Conservation (phyloP, 805 yeast genomes). For the Metschnikowia peoriensis region DNA sequence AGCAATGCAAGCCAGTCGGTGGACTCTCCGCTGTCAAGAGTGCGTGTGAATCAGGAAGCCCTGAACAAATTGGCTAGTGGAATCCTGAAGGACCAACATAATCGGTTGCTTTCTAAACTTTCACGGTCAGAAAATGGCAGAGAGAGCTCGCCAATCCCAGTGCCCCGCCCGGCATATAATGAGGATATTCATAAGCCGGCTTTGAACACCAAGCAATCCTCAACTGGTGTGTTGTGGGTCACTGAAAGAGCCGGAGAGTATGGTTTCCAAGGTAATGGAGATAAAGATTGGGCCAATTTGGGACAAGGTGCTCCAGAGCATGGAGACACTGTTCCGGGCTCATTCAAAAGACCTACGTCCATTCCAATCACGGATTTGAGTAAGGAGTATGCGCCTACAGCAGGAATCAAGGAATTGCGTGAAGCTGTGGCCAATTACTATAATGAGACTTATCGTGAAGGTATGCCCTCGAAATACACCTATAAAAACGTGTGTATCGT, state of each 20-base stretch:
- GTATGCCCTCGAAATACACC: conserved; percentile 51
- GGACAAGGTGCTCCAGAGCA: conserved; percentile 69
- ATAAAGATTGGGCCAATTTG: conserved; percentile 52
- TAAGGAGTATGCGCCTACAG: conserved; percentile 60
- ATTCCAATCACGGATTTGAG: conserved; percentile 47
- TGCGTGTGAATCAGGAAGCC: conserved; percentile 19
- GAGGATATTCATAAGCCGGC: conserved; percentile 54
- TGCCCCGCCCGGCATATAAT: conserved; percentile 46
- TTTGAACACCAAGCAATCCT: conserved; percentile 54
- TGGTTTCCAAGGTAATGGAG: conserved; percentile 45
- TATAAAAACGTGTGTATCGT: conserved; percentile 61
- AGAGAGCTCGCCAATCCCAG: conserved; percentile 48
- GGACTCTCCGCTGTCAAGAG: conserved; percentile 25
- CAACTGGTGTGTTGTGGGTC: conserved; percentile 65
- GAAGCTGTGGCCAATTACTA: conserved; percentile 58
- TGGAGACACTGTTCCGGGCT: conserved; percentile 56
- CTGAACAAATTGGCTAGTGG: conserved; percentile 13
- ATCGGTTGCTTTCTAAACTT: conserved; percentile 28
- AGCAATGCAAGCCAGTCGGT: conserved; percentile 17
- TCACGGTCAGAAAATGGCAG: conserved; percentile 34
- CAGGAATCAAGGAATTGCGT: conserved; percentile 53
- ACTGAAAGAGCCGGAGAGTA: conserved; percentile 59
- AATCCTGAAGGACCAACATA: conserved; percentile 18
- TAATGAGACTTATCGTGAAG: conserved; percentile 52
- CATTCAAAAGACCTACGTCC: conserved; percentile 50